phyloP scores from a whole-genome alignment of 1,284 basidiomycete genomes.

The Spongispora temasekensis region DNA sequence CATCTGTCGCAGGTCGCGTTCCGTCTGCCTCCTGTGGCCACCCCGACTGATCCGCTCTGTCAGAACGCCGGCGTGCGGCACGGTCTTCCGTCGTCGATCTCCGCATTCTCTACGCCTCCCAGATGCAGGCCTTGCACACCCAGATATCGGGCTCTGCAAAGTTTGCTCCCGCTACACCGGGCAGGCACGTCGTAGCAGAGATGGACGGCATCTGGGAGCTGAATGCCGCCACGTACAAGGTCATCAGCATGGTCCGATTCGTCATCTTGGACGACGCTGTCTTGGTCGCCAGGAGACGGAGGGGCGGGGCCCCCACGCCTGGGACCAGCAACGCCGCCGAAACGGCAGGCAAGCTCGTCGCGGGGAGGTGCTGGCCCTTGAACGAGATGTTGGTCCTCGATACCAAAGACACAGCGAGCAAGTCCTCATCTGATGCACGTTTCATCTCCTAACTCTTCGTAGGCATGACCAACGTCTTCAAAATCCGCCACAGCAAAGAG shows the following conservation, averaged over 20 bases:
- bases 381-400: slow-evolving; percentile 94
- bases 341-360: slow-evolving; percentile 73
- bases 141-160: slow-evolving; percentile 97
- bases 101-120: slow-evolving; percentile 90
- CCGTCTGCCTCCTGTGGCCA: not conserved
- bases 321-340: slow-evolving; percentile 35
- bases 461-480: slow-evolving; percentile 96
- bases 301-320: slow-evolving; percentile 42
- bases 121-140: slow-evolving; percentile 89
- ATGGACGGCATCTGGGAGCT: slow-evolving; percentile 83
- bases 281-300: slow-evolving; percentile 74
- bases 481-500: slow-evolving; percentile 92
- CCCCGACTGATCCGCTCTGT: slow-evolving; percentile 6
- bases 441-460: slow-evolving; percentile 6
- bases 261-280: slow-evolving; percentile 92
- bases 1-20: slow-evolving; percentile 50
- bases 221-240: slow-evolving; percentile 95
- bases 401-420: slow-evolving; percentile 91
- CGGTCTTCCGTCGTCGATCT: slow-evolving; percentile 93
- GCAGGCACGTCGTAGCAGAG: slow-evolving; percentile 89
- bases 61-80: slow-evolving; percentile 65
- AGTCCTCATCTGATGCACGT: slow-evolving; percentile 30
- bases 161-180: slow-evolving; percentile 87
- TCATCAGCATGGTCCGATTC: slow-evolving; percentile 84
- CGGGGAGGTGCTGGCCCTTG: slow-evolving; percentile 90